Evolutionary conservation across 441 rosid genomes (phyloP).

Genomic region (Gossypium davidsonii): DNA sequence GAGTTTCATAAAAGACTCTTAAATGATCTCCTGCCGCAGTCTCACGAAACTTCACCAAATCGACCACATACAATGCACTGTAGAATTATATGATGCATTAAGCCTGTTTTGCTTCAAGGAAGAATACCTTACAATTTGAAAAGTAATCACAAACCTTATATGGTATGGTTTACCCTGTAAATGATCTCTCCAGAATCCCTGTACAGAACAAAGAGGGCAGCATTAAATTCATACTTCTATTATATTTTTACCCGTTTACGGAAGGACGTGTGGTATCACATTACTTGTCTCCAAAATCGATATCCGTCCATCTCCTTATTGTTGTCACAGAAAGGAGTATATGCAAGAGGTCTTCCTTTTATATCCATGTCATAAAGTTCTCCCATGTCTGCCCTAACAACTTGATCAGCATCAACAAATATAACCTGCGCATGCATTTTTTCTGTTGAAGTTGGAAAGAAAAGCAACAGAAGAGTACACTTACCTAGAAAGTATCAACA

Average conservation of each 20-base stretch:
- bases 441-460: constrained; percentile 10
- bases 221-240: neutral
- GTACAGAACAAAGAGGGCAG: neutral
- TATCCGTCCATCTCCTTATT: constrained; percentile 98
- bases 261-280: neutral
- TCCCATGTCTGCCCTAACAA: constrained; percentile 94
- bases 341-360: constrained; percentile 98
- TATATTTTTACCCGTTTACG: neutral
- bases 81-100: constrained; percentile 27
- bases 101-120: constrained; percentile 10
- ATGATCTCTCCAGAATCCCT: constrained; percentile 99
- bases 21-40: constrained; percentile 98
- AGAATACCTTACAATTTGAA: constrained; percentile 4
- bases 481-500: constrained; percentile 7
- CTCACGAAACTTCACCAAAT: constrained; percentile 84
- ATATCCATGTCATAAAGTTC: constrained; percentile 96
- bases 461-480: constrained; percentile 8
- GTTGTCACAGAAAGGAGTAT: constrained; percentile 97
- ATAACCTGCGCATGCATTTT: constrained; percentile 61
- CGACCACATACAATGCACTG: constrained; percentile 96
- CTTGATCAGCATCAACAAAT: constrained; percentile 98
- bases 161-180: constrained; percentile 85
- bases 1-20: constrained; percentile 91
- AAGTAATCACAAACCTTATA: constrained; percentile 60
- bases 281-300: constrained; percentile 96